Base-by-base conservation (phyloP, 371 early-diverging fungal genomes). In the Actinomortierella ambigua region DNA sequence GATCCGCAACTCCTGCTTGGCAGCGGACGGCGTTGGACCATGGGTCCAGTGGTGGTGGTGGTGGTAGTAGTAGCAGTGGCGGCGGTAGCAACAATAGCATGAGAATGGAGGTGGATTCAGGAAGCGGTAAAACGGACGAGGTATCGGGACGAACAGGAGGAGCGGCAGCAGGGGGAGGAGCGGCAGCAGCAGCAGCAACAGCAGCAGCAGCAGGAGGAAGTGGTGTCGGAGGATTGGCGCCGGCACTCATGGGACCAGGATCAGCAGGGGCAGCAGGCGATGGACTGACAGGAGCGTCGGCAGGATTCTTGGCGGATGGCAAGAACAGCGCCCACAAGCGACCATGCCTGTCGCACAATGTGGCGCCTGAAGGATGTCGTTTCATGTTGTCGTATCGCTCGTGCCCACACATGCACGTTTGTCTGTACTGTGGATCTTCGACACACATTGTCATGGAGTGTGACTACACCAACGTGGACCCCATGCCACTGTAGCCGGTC, bases 291-390 rank as follows among this genome's bases (percentile, higher is more conserved):
- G 47, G 24, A 40, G 5, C 52, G 18, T 29, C n/a, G 29, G 13
- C 29, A 48, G 20, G 22, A 22, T 8, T 22, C 22, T 6, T 11
- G 8, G 8, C 48, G 24, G 24, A 20, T 3, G 24, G 22, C 48
- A 48, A 14, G 43, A 15, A 26, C 8, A 4, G 24, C 24, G 23
- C 13, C 9, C 41, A 15, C 1, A 23, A 29, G 1, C 42, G 75
- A 41, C 75, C 75, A 1, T 73, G 75, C 29, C 47, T 73, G 29
- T 73, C 75, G 24, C 67, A 50, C 49, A 73, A 73, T 61, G 63
- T 73, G 47, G 75, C 75, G n/a, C 75, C 75, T 4, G 67, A 52
- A 23, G 75, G 75, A 20, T 73, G 75, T 41, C 75, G 75, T 13
- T 73, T 73, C 28, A n/a, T 52, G 53, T 60, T 50, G 18, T 67